phyloP scores from a whole-genome alignment of 495 filamentous ascomycete species.

The Aspergillus nanangensis region DNA sequence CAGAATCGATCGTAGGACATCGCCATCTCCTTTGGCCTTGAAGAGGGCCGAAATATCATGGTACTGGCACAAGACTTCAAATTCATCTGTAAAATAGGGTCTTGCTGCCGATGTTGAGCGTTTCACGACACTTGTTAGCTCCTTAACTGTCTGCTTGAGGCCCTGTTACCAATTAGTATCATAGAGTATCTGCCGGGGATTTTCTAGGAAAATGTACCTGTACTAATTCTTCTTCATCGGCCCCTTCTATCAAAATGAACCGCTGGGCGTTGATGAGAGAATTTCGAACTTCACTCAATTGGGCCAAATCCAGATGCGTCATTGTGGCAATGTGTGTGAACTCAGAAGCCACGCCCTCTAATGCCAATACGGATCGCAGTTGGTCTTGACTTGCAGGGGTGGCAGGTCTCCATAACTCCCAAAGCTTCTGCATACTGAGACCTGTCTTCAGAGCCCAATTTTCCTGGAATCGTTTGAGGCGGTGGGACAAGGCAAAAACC shows the following conservation, averaged over 20 bases:
- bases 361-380: constrained; percentile 45
- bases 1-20: constrained; percentile 26
- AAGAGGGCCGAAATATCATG: constrained; percentile 35
- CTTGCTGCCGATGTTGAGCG: constrained; percentile 31
- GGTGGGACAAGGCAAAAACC: constrained; percentile 29
- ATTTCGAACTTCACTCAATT: constrained; percentile 34
- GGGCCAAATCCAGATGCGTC: constrained; percentile 36
- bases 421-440: constrained; percentile 79
- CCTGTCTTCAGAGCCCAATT: constrained; percentile 64
- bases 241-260: no score
- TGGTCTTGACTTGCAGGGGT: constrained; percentile 50
- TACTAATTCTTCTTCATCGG: constrained; percentile 29
- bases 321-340: constrained; percentile 60
- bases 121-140: constrained; percentile 44
- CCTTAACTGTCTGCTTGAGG: constrained; percentile 52
- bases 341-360: constrained; percentile 66
- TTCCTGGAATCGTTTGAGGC: constrained; percentile 43
- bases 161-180: constrained; percentile 22
- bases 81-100: constrained; percentile 54
- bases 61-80: constrained; percentile 64
- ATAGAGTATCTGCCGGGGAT: background rate
- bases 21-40: constrained; percentile 8
- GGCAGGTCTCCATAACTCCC: constrained; percentile 65
- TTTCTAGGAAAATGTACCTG: constrained; percentile 14
- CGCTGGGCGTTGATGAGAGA: constrained; percentile 41